Evolutionary conservation across 805 yeast genomes (phyloP).

Genomic region (Teunomyces atbi): DNA sequence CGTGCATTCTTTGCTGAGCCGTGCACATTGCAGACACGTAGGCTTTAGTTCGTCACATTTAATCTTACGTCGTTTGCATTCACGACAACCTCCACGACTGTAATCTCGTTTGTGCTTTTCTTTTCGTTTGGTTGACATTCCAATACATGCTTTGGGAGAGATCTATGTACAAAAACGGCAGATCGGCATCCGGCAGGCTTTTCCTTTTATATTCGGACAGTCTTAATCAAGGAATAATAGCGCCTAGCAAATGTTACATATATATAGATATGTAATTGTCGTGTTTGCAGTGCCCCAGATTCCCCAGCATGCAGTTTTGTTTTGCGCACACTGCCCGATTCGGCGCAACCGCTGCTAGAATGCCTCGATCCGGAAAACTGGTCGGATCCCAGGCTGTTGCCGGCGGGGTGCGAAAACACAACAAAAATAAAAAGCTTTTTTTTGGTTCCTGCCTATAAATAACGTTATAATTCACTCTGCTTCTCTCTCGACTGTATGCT

Average conservation of each 20-base stretch:
- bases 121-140: slow-evolving; percentile 6
- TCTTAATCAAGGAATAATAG: too few species aligned
- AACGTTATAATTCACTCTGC: too few species aligned
- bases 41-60: slow-evolving; percentile 39
- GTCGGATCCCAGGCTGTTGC: not conserved
- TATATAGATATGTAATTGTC: too few species aligned
- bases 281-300: too few species aligned
- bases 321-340: not conserved
- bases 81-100: slow-evolving; percentile 40
- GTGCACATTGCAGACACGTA: slow-evolving; percentile 31
- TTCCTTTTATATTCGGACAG: too few species aligned
- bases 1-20: slow-evolving; percentile 31
- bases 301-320: not conserved
- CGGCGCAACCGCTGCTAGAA: not conserved
- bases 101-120: slow-evolving; percentile 18
- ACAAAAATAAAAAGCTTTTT: not conserved
- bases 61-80: slow-evolving; percentile 43
- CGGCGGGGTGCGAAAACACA: not conserved
- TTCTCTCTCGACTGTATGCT: too few species aligned
- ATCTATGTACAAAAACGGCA: not conserved
- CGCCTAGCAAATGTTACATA: too few species aligned
- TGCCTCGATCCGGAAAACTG: not conserved
- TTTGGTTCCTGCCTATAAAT: not conserved
- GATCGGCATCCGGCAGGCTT: not conserved
- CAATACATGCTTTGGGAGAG: not conserved